Base-by-base conservation (phyloP, 306 rosid species). In the Prosopis cineraria region DNA sequence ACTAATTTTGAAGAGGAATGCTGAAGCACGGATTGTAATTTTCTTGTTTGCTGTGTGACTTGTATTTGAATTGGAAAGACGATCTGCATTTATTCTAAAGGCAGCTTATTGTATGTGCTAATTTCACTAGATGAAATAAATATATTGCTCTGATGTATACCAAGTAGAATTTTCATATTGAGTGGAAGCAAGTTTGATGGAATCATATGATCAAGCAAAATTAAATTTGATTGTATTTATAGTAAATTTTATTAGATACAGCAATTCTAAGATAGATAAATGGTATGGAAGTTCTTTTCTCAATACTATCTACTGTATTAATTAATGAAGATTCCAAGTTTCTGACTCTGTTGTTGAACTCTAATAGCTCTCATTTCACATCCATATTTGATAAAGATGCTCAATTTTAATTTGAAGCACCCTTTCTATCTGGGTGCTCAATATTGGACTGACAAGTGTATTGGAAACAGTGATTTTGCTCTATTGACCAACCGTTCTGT, bases 131-230 rank as follows among this genome's bases (percentile, higher is more conserved):
- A 36, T 25, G 6, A 73, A 66, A 33, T 69, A 53, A 55, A 69
- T 60, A 41, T 29, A 29, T 68, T 39, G 12, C 29, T 3, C 3
- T 22, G 73, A 33, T 58, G 34, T 48, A 30, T 66, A 25, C 24
- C 63, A 48, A 62, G 40, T 29, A 40, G 41, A 44, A 70, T 63
- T 70, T 79, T 75, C 50, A 37, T 55, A 50, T 59, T 31, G 76
- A 47, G 30, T 45, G 11, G 39, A 17, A 39, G 47, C 37, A 44
- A 37, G 30, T 62, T 47, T 72, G 67, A 40, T 59, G 33, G 29
- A 59, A 12, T 39, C 9, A 59, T 74, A 25, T 39, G 34, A 68
- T 48, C 12, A 68, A 31, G 63, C 27, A 47, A 47, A 59, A 58
- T 67, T 73, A 30, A 37, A 39, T 66, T 53, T 53, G 20, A 8